Conservation (phyloP, 106 monocot species). For the Alisma plantagoaquatica region DNA sequence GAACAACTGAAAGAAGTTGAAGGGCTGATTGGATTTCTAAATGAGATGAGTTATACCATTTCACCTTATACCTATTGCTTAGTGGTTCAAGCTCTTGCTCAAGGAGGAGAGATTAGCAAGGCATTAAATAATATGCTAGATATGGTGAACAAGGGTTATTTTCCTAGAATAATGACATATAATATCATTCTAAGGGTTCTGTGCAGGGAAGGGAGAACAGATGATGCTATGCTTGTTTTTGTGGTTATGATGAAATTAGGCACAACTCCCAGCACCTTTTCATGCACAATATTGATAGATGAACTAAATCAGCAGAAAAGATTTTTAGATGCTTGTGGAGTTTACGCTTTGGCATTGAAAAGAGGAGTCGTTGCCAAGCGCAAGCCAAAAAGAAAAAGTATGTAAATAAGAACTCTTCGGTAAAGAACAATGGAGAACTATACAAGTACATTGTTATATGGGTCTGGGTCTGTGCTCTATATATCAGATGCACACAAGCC, state of each 20-base stretch:
- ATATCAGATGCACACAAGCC: background rate
- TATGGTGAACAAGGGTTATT: slow-evolving; percentile 47
- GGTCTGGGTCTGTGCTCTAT: too few species aligned
- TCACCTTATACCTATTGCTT: slow-evolving; percentile 71
- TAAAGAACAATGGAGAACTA: too few species aligned
- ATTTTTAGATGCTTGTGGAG: slow-evolving; percentile 33
- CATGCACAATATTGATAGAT: slow-evolving; percentile 41
- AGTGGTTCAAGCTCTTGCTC: slow-evolving; percentile 68
- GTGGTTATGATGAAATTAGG: slow-evolving; percentile 34
- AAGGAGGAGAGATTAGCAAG: slow-evolving; percentile 34
- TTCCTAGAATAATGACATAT: slow-evolving; percentile 55
- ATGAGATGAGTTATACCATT: slow-evolving; percentile 13
- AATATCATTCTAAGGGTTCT: slow-evolving; percentile 46
- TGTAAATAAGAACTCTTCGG: background rate
- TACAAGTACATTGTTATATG: too few species aligned
- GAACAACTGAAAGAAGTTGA: slow-evolving; percentile 33
- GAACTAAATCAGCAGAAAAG: slow-evolving; percentile 41
- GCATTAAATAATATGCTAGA: slow-evolving; percentile 42
- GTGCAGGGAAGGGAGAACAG: slow-evolving; percentile 38
- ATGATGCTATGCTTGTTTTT: slow-evolving; percentile 47
- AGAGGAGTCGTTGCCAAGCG: slow-evolving; percentile 24
- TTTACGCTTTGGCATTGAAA: slow-evolving; percentile 60
- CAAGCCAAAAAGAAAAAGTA: slow-evolving; percentile 23
- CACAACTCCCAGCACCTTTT: slow-evolving; percentile 43
- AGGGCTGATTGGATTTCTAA: slow-evolving; percentile 30